phyloP scores from a whole-genome alignment of 768 basidiomycete genomes.

The Lentinula sp. region DNA sequence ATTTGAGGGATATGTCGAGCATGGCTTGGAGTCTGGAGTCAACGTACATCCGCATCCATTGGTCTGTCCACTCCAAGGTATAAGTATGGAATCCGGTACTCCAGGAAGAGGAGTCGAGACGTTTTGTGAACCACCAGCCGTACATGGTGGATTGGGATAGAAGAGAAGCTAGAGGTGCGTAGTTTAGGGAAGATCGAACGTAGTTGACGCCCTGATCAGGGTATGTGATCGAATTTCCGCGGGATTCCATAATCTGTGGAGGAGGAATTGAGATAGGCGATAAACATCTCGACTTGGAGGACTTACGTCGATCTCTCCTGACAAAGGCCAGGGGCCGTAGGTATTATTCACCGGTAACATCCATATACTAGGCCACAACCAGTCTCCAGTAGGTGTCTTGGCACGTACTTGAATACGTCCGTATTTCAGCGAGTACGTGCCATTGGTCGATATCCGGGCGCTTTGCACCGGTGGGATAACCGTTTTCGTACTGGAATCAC shows the following conservation, averaged over 20 bases:
- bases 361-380: constrained; percentile 56
- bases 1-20: constrained; percentile 52
- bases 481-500: constrained; percentile 33
- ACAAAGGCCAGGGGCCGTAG: constrained; percentile 61
- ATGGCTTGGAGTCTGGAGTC: constrained; percentile 63
- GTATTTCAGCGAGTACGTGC: constrained; percentile 42
- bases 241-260: constrained; percentile 42
- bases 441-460: constrained; percentile 67
- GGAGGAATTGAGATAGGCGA: constrained; percentile 7
- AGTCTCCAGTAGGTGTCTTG: constrained; percentile 50
- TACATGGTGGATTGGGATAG: constrained; percentile 39
- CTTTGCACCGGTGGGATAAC: constrained; percentile 77
- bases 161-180: constrained; percentile 43
- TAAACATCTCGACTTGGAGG: constrained; percentile 15
- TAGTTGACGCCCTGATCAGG: constrained; percentile 51
- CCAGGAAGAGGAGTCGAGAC: constrained; percentile 30
- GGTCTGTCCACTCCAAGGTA: constrained; percentile 68
- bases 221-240: constrained; percentile 55
- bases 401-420: constrained; percentile 61
- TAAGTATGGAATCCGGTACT: constrained; percentile 57
- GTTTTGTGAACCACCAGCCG: constrained; percentile 57
- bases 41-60: constrained; percentile 70
- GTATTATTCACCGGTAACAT: constrained; percentile 61
- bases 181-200: constrained; percentile 60
- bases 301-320: constrained; percentile 46